Percentiles rank a stretch among this genome's conserved stretches.
These are phyloP conservation scores for Aspergillus diversus DNA, from an alignment of 495 filamentous ascomycete species.

Conservation along the genomic window DNA sequence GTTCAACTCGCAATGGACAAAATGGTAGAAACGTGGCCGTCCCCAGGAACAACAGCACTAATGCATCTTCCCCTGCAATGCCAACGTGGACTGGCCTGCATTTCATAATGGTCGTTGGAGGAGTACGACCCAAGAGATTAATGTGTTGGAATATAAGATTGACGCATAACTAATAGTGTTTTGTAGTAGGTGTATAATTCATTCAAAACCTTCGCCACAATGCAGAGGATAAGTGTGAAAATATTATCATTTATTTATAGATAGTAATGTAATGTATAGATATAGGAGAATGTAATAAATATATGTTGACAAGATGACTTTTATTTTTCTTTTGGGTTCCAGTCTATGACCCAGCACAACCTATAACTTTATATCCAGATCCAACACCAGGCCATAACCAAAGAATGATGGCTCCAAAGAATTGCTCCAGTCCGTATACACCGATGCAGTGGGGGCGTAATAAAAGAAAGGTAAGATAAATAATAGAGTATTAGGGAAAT, in stretches of 20 bases:
- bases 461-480: conserved; percentile 7
- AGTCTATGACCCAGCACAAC: neutral
- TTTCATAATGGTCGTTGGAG: no score
- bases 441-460: neutral
- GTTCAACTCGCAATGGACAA: no score
- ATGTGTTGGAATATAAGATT: no score
- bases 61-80: neutral
- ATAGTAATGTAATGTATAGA: neutral
- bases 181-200: no score
- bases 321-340: neutral
- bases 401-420: neutral
- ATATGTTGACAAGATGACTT: no score
- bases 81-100: neutral
- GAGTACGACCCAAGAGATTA: no score
- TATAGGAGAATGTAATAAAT: neutral
- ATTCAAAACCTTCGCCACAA: no score
- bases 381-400: neutral
- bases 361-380: neutral
- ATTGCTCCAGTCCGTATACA: conserved; percentile 3
- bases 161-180: no score
- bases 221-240: no score
- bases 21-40: neutral
- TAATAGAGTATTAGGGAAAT: conserved; percentile 8
- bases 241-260: neutral
- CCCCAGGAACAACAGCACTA: neutral